phyloP scores from a whole-genome alignment of 1,139 yeast genomes.

The Geotrichum europaeum region DNA sequence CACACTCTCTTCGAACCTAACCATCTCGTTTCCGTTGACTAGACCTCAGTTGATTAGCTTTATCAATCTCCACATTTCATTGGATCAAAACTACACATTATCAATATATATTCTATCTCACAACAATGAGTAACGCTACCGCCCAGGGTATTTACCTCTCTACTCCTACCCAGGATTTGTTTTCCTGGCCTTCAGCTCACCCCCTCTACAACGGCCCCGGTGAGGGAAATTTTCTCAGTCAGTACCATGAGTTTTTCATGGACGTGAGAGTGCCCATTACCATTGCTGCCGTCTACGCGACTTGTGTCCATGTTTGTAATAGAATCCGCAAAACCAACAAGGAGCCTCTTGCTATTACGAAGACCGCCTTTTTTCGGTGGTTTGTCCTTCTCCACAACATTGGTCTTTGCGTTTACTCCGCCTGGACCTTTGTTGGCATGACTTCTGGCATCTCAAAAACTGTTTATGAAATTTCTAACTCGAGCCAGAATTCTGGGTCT shows the following conservation, averaged over 20 bases:
- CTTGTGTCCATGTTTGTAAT: slow-evolving; percentile 53
- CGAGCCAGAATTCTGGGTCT: slow-evolving; percentile 13
- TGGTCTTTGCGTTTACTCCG: slow-evolving; percentile 57
- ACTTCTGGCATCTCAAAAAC: slow-evolving; percentile 42
- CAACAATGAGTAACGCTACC: background rate
- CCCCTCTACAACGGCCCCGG: slow-evolving; percentile 29
- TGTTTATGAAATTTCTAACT: slow-evolving; percentile 24
- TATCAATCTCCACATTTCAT: no score
- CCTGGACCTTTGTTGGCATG: slow-evolving; percentile 73
- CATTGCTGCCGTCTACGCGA: slow-evolving; percentile 55
- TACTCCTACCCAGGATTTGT: slow-evolving; percentile 28
- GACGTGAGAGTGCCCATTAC: slow-evolving; percentile 47
- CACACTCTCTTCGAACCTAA: no score
- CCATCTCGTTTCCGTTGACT: no score
- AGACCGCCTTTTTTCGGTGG: slow-evolving; percentile 43
- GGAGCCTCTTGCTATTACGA: slow-evolving; percentile 51
- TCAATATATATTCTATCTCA: background rate
- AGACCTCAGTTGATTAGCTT: no score
- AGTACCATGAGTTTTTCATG: slow-evolving; percentile 35
- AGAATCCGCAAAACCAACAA: slow-evolving; percentile 41
- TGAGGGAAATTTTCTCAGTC: slow-evolving; percentile 25
- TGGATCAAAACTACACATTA: background rate
- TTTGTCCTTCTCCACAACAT: slow-evolving; percentile 60
- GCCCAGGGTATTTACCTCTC: slow-evolving; percentile 23
- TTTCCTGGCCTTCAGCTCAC: slow-evolving; percentile 30